A percentile compares a stretch with the other conserved stretches of the same genome.
These are phyloP conservation scores for Ceratonia siliqua DNA, from an alignment of 306 rosid species.

Conservation along the genomic window DNA sequence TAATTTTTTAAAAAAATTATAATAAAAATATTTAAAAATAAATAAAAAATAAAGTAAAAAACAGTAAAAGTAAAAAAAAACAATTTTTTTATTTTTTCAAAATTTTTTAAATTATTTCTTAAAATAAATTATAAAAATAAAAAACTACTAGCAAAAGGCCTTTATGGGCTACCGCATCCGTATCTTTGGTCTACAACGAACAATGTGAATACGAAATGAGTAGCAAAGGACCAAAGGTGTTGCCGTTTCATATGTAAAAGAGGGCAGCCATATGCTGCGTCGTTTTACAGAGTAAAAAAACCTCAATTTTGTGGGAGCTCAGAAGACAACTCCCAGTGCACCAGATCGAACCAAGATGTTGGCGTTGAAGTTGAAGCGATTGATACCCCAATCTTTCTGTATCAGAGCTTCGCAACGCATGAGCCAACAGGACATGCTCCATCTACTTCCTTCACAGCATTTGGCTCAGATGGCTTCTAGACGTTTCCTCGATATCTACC, in stretches of 20 bases:
- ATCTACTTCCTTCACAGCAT: slow-evolving; percentile 48
- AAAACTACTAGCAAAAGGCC: too few relatives aligned
- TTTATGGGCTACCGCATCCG: too few relatives aligned
- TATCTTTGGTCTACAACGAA: too few relatives aligned
- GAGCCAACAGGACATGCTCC: slow-evolving; percentile 34
- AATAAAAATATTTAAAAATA: too few relatives aligned
- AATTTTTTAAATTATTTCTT: too few relatives aligned
- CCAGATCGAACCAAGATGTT: neutral
- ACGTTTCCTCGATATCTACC: slow-evolving; percentile 79
- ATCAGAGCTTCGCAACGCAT: slow-evolving; percentile 42
- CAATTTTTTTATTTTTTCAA: too few relatives aligned
- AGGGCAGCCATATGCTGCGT: neutral
- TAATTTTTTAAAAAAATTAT: too few relatives aligned
- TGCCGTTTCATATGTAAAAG: neutral
- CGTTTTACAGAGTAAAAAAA: neutral
- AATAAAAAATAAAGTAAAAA: too few relatives aligned
- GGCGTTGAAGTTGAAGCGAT: slow-evolving; percentile 42
- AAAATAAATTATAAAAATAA: too few relatives aligned
- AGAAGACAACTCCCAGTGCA: neutral
- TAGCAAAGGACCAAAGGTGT: too few relatives aligned
- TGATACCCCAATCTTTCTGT: slow-evolving; percentile 32
- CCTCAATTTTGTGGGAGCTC: neutral
- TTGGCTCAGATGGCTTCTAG: slow-evolving; percentile 66
- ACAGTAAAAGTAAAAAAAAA: too few relatives aligned
- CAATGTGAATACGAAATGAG: too few relatives aligned